A percentile compares a stretch with the other conserved stretches of the same genome.
Conservation (phyloP, 2,329 filamentous ascomycete species). For the Exophiala alcalophila region DNA sequence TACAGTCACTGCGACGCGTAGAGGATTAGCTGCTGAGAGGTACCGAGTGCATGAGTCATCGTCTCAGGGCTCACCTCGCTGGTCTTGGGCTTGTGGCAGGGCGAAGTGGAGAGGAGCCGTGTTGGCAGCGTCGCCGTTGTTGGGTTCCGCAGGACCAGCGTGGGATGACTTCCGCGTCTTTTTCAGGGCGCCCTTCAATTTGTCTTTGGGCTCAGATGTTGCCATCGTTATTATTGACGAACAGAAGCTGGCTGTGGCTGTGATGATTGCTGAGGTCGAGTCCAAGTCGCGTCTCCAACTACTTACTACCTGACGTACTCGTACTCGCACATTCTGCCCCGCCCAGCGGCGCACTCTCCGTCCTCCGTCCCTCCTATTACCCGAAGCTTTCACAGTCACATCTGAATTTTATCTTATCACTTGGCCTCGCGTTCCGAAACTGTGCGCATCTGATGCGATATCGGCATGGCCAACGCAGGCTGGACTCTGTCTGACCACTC, state of each 20-base stretch:
- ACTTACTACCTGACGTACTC: too few relatives aligned
- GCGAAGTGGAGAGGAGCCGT: constrained; percentile 23
- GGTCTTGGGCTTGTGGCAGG: constrained; percentile 18
- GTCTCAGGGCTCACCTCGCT: constrained; percentile 26
- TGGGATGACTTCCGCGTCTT: too few relatives aligned
- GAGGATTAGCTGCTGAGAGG: constrained; percentile 3
- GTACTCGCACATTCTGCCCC: too few relatives aligned
- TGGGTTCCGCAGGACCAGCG: too few relatives aligned
- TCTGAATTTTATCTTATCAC: constrained; percentile 27
- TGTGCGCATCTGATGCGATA: constrained; percentile 25
- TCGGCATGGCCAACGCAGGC: constrained; percentile 16
- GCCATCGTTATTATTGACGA: constrained; percentile 17
- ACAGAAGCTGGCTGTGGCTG: too few relatives aligned
- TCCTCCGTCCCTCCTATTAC: constrained; percentile 2
- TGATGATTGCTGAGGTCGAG: too few relatives aligned
- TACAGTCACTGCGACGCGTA: constrained; percentile 31
- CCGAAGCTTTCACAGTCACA: background rate
- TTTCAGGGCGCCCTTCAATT: constrained; percentile 22
- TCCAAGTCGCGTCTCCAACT: too few relatives aligned
- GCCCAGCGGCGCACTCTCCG: too few relatives aligned
- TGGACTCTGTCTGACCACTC: constrained; percentile 16
- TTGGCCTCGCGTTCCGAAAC: constrained; percentile 11
- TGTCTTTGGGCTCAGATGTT: constrained; percentile 8
- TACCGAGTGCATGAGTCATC: constrained; percentile 10
- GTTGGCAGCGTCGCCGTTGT: constrained; percentile 10